These are phyloP conservation scores for Dysphania ambrosioides DNA, from an alignment of 148 eudicot genomes.

Conservation along the genomic window DNA sequence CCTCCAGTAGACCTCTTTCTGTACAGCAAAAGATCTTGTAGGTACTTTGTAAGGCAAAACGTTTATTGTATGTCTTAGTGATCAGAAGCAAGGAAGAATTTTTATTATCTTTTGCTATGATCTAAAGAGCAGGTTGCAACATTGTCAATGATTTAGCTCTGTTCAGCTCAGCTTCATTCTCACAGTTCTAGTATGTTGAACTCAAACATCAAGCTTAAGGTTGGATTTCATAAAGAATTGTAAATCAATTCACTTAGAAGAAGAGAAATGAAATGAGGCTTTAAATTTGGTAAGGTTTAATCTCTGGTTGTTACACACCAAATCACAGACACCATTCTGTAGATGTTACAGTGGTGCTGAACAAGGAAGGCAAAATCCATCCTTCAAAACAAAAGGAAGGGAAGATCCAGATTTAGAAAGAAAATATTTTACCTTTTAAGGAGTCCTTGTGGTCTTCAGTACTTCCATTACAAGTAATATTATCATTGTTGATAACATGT, in stretches of 20 bases:
- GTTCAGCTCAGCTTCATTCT: neutral
- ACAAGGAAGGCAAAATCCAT: neutral
- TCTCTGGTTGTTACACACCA: neutral
- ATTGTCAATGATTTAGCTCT: neutral
- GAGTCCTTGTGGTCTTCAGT: no score
- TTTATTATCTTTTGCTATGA: neutral
- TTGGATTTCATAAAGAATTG: neutral
- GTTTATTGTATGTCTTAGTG: no score
- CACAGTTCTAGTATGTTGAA: neutral
- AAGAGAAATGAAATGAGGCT: neutral
- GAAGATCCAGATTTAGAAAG: neutral
- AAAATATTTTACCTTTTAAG: no score
- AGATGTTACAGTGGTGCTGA: neutral
- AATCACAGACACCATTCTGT: neutral
- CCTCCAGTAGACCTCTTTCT: neutral
- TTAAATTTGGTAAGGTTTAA: neutral
- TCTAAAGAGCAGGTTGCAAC: neutral
- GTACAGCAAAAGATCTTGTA: no score
- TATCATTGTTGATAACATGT: no score
- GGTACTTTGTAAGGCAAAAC: no score
- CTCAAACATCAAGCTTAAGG: neutral
- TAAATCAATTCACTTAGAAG: neutral
- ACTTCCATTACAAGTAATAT: no score
- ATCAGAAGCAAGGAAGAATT: neutral
- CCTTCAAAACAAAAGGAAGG: no score